A percentile compares a stretch with the other conserved stretches of the same genome.
phyloP scores from a whole-genome alignment of 148 eudicot genomes.

The Rhododendron ferrugineum region DNA sequence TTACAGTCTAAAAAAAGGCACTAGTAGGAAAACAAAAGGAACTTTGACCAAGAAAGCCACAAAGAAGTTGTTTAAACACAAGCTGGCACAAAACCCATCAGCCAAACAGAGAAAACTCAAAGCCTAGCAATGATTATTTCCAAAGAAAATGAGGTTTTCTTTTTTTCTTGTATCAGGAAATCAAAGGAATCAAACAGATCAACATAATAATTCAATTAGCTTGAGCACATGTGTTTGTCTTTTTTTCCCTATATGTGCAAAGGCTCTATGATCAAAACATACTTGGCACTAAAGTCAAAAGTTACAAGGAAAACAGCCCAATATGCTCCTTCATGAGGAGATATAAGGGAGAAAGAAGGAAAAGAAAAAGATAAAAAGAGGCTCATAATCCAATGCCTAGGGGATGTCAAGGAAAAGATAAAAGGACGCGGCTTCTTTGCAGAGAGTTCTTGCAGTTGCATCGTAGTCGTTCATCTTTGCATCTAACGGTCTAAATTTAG shows the following conservation, averaged over 20 bases:
- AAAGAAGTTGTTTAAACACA: slow-evolving; percentile 1
- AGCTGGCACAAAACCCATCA: slow-evolving; percentile 18
- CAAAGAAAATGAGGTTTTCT: slow-evolving; percentile 21
- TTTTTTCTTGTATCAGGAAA: slow-evolving; percentile 27
- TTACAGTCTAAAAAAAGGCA: background rate
- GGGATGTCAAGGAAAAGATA: slow-evolving; percentile 6
- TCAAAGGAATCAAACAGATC: slow-evolving; percentile 26
- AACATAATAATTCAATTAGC: slow-evolving; percentile 21
- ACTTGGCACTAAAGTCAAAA: slow-evolving; percentile 47
- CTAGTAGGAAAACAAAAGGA: background rate
- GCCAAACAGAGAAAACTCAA: slow-evolving; percentile 15
- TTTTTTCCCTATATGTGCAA: slow-evolving; percentile 7
- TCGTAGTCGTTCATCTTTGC: no score
- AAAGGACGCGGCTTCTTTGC: no score
- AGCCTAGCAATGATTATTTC: slow-evolving; percentile 34
- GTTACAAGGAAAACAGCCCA: slow-evolving; percentile 38
- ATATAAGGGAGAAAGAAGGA: slow-evolving; percentile 11
- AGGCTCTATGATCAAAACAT: slow-evolving; percentile 27
- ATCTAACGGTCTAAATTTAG: no score
- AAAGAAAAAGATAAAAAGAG: slow-evolving; percentile 22
- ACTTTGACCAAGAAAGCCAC: slow-evolving; percentile 15
- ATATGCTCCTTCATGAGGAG: slow-evolving; percentile 35
- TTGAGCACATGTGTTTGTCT: slow-evolving; percentile 12
- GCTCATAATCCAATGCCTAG: slow-evolving; percentile 18
- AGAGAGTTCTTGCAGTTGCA: no score